A percentile compares a stretch with the other conserved stretches of the same genome.
Evolutionary conservation across 495 filamentous ascomycete genomes (phyloP).

Genomic region (Penicillium simplicissimum): DNA sequence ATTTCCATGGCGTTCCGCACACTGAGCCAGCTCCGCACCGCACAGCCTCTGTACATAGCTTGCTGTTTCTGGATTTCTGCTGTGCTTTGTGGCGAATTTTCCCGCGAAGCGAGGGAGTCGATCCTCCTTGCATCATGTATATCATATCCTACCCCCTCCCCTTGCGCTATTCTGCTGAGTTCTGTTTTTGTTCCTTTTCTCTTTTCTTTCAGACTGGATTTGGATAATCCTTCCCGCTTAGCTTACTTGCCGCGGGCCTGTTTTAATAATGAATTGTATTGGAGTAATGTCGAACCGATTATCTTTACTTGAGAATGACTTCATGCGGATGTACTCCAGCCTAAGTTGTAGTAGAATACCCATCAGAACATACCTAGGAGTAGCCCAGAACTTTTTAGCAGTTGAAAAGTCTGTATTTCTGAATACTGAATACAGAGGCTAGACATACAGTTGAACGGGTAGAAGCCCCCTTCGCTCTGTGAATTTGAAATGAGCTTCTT

Average conservation of each 20-base stretch:
- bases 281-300: constrained; percentile 11
- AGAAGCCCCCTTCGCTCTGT: no score
- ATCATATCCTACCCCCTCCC: constrained; percentile 15
- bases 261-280: constrained; percentile 29
- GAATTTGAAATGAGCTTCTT: no score
- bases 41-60: constrained; percentile 31
- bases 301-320: neutral
- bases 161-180: constrained; percentile 12
- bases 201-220: constrained; percentile 1
- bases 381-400: no score
- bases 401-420: no score
- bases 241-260: constrained; percentile 12
- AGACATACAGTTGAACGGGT: no score
- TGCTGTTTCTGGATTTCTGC: constrained; percentile 23
- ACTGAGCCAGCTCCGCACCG: constrained; percentile 20
- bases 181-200: constrained; percentile 2
- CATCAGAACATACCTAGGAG: no score
- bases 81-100: constrained; percentile 22
- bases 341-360: no score
- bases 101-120: constrained; percentile 24
- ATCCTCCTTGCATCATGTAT: constrained; percentile 33
- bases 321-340: neutral
- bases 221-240: constrained; percentile 16
- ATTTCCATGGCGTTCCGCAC: constrained; percentile 25
- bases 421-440: no score